Evolutionary conservation across 331 rosid species (phyloP).

Genomic region (Quercus tomentella): DNA sequence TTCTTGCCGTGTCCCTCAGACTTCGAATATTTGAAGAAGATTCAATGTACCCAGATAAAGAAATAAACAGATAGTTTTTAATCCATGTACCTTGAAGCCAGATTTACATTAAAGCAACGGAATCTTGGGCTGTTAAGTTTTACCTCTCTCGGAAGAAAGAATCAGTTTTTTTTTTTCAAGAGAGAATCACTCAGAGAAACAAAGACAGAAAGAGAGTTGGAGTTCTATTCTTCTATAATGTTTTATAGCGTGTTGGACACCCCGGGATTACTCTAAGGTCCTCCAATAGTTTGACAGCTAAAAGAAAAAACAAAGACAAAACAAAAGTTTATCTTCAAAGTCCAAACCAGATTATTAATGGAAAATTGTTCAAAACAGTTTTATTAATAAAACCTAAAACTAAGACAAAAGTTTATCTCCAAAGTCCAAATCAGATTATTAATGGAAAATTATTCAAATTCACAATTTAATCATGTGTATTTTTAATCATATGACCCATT

Average conservation of each 20-base stretch:
- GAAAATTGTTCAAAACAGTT: too few relatives aligned
- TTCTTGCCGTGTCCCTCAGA: conserved; percentile 9
- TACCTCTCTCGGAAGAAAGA: neutral
- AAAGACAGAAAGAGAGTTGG: neutral
- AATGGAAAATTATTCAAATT: too few relatives aligned
- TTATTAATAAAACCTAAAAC: too few relatives aligned
- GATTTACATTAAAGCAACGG: neutral
- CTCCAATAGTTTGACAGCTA: conserved; percentile 18
- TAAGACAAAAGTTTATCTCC: too few relatives aligned
- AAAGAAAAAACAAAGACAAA: neutral
- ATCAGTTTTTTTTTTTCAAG: neutral
- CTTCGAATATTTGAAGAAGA: conserved; percentile 23
- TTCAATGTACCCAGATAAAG: conserved; percentile 13
- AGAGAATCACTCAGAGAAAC: neutral
- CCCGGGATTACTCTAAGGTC: conserved; percentile 19
- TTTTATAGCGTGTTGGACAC: neutral
- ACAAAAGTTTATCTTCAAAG: too few relatives aligned
- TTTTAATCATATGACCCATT: too few relatives aligned
- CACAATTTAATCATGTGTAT: too few relatives aligned
- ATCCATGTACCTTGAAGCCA: conserved; percentile 39
- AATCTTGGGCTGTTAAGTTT: neutral
- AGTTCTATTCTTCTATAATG: too few relatives aligned
- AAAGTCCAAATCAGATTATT: too few relatives aligned
- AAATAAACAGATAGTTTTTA: neutral
- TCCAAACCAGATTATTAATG: too few relatives aligned